Conservation (phyloP, 208 protist genomes). For the Balamuthia mandrillaris region DNA sequence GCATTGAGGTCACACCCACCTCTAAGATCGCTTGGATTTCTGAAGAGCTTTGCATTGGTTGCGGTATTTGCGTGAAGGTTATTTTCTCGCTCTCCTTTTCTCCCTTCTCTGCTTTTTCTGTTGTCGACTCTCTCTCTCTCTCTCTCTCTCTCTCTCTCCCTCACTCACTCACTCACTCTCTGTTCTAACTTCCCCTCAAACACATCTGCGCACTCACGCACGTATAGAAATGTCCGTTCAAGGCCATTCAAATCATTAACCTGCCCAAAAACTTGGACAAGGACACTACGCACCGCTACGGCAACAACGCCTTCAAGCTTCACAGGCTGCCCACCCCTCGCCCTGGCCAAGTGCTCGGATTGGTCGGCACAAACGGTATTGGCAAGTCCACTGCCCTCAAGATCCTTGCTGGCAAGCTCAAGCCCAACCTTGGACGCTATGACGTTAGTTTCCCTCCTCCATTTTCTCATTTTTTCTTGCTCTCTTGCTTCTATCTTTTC, state of each 20-base stretch:
- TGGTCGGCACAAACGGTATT: slow-evolving; percentile 99
- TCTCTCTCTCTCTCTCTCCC: too few relatives aligned
- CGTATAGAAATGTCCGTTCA: slow-evolving; percentile 99
- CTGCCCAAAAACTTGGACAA: slow-evolving; percentile 95
- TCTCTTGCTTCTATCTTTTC: too few relatives aligned
- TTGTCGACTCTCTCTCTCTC: too few relatives aligned
- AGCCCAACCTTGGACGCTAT: too few relatives aligned
- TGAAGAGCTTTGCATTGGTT: slow-evolving; percentile 99
- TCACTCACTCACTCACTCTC: too few relatives aligned
- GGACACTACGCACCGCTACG: slow-evolving; percentile 98
- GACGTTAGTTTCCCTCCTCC: too few relatives aligned
- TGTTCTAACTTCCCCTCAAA: too few relatives aligned
- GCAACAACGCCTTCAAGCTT: slow-evolving; percentile 99
- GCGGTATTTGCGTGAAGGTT: slow-evolving; percentile 99
- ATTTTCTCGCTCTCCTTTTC: too few relatives aligned
- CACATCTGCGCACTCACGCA: too few relatives aligned
- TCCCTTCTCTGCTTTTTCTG: too few relatives aligned
- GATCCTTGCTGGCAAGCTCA: slow-evolving; percentile 96
- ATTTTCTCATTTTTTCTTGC: too few relatives aligned
- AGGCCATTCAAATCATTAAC: slow-evolving; percentile 99
- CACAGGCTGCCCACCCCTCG: slow-evolving; percentile 97
- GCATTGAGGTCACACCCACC: slow-evolving; percentile 96
- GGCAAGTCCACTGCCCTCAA: slow-evolving; percentile 99
- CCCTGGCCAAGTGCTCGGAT: slow-evolving; percentile 97
- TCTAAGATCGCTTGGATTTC: slow-evolving; percentile 93